A percentile compares a stretch with the other conserved stretches of the same genome.
Evolutionary conservation across 2,329 filamentous ascomycete species (phyloP).

Genomic region (Pestalotiopsis sp.): DNA sequence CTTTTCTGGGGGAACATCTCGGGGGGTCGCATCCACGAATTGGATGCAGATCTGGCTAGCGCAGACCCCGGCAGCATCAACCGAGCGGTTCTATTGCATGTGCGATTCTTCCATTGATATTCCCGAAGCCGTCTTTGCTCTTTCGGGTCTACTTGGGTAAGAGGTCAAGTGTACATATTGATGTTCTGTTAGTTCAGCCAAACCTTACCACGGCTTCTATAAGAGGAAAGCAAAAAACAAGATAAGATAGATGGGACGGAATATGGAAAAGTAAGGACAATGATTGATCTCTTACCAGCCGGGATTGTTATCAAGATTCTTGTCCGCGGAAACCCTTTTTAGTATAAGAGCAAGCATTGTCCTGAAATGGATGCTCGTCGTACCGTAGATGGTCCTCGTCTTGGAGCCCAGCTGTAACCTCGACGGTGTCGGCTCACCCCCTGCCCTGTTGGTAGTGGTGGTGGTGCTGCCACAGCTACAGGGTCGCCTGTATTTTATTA

Average conservation of each 20-base stretch:
- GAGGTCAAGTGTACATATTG: neutral
- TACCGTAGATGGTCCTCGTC: neutral
- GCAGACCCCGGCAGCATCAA: neutral
- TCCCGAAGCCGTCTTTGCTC: neutral
- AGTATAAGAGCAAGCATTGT: neutral
- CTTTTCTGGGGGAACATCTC: neutral
- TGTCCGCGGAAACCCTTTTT: neutral
- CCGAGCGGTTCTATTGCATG: constrained; percentile 7
- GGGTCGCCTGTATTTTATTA: neutral
- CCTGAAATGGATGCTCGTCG: neutral
- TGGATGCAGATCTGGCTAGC: constrained; percentile 8
- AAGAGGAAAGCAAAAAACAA: no score
- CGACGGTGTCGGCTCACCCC: neutral
- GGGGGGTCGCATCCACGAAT: neutral
- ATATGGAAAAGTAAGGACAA: neutral
- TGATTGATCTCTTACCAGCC: neutral
- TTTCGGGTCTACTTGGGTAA: neutral
- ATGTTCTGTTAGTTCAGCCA: neutral
- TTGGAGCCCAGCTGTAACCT: constrained; percentile 1
- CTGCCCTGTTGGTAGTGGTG: neutral
- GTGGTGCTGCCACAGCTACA: neutral
- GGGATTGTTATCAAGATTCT: neutral
- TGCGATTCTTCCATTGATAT: neutral
- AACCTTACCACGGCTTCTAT: neutral
- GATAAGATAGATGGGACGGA: neutral